These are phyloP conservation scores for Gamsiella multidivaricata DNA, from an alignment of 192 early-diverging fungal species.

Conservation along the genomic window DNA sequence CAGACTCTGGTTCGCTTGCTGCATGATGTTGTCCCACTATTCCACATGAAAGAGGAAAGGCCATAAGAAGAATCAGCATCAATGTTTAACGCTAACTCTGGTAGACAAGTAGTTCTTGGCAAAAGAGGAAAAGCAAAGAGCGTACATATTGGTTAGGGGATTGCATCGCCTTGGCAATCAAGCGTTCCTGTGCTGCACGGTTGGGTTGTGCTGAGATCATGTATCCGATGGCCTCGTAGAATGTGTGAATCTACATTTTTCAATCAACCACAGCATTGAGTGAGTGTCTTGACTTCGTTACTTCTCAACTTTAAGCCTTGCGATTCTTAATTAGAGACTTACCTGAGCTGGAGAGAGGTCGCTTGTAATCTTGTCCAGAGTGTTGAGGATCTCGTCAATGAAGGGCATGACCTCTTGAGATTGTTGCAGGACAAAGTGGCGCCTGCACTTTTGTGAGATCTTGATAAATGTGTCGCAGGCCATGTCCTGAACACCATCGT, in stretches of 20 bases:
- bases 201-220: conserved; percentile 96
- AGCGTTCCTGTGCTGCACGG: conserved; percentile 78
- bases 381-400: conserved; percentile 95
- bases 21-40: conserved; percentile 87
- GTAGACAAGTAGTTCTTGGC: background rate
- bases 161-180: conserved; percentile 91
- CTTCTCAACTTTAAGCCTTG: background rate
- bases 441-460: conserved; percentile 96
- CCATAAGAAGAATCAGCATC: background rate
- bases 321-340: background rate
- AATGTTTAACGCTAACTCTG: background rate
- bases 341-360: conserved; percentile 92
- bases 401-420: conserved; percentile 88
- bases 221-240: conserved; percentile 98
- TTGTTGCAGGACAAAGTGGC: conserved; percentile 96
- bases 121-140: background rate
- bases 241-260: conserved; percentile 88
- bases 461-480: conserved; percentile 99
- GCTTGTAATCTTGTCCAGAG: conserved; percentile 84
- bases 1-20: conserved; percentile 73
- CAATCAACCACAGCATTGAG: too few relatives aligned
- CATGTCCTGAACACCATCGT: conserved; percentile 99
- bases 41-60: background rate
- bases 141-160: conserved; percentile 83
- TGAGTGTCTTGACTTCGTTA: too few relatives aligned